Evolutionary conservation across 306 rosid genomes (phyloP).

Genomic region (Trifolium repens): DNA sequence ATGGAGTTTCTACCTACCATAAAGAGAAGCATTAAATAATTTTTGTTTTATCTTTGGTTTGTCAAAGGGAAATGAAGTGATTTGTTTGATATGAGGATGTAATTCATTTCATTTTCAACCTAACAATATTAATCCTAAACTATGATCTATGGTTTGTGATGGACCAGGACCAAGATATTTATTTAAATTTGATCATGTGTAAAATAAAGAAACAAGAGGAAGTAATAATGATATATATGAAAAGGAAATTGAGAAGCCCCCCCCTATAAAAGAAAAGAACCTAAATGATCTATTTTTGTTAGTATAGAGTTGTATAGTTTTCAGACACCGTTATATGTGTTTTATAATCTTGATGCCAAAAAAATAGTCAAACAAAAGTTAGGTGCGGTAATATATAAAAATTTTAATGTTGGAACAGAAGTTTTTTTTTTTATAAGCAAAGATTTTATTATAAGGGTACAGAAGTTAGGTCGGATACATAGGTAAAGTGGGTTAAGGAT

Average conservation of each 20-base stretch:
- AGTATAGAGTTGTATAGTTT: slow-evolving; percentile 28
- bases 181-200: slow-evolving; percentile 23
- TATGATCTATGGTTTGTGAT: neutral
- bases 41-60: neutral
- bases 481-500: slow-evolving; percentile 42
- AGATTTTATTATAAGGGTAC: no score
- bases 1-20: neutral
- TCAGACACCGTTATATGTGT: slow-evolving; percentile 36
- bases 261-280: slow-evolving; percentile 3
- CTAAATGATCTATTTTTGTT: slow-evolving; percentile 40
- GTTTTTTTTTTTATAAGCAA: no score
- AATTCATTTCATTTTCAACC: neutral
- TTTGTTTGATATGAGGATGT: neutral
- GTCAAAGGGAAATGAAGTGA: neutral
- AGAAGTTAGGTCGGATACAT: slow-evolving; percentile 44
- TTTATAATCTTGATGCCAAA: slow-evolving; percentile 37
- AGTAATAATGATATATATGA: neutral
- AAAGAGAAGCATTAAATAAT: neutral
- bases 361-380: slow-evolving; percentile 42
- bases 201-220: neutral
- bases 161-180: neutral
- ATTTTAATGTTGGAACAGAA: slow-evolving; percentile 29
- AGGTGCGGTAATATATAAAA: slow-evolving; percentile 6
- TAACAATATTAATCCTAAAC: neutral
- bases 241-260: neutral